phyloP scores from a whole-genome alignment of 345 rosid species.

The Rhizophora apiculata region DNA sequence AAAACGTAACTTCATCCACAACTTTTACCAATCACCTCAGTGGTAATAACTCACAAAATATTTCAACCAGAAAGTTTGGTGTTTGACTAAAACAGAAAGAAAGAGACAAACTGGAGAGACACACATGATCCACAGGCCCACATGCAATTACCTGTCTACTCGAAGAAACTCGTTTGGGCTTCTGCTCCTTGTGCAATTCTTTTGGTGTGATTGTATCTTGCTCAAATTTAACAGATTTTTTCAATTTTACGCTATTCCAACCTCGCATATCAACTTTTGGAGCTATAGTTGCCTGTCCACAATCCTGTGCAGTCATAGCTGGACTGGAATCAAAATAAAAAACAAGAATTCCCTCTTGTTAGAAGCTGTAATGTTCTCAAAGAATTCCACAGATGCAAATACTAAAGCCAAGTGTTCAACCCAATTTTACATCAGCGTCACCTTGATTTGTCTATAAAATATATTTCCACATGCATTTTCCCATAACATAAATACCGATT shows the following conservation, averaged over 20 bases:
- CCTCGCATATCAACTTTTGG: conserved; percentile 50
- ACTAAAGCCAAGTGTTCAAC: not conserved
- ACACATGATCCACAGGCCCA: too few relatives aligned
- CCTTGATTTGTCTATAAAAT: not conserved
- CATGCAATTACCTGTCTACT: conserved; percentile 30
- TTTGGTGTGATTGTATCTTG: conserved; percentile 22
- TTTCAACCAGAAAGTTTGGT: not conserved
- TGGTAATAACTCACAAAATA: not conserved
- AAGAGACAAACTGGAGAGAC: not conserved
- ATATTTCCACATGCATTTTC: too few relatives aligned
- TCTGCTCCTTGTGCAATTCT: conserved; percentile 22
- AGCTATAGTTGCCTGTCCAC: conserved; percentile 26
- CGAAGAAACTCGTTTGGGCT: conserved; percentile 33
- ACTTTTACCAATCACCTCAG: not conserved
- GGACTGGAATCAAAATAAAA: conserved; percentile 38
- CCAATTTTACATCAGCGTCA: not conserved
- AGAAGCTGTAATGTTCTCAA: too few relatives aligned
- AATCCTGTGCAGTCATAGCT: conserved; percentile 29
- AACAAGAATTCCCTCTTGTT: not conserved
- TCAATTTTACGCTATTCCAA: conserved; percentile 61
- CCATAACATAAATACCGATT: not conserved
- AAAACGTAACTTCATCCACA: too few relatives aligned
- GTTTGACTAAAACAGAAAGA: not conserved
- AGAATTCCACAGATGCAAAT: not conserved
- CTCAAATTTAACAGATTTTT: conserved; percentile 43